Base-by-base conservation (phyloP, 2,329 filamentous ascomycete species). In the Claviceps maximensis region DNA sequence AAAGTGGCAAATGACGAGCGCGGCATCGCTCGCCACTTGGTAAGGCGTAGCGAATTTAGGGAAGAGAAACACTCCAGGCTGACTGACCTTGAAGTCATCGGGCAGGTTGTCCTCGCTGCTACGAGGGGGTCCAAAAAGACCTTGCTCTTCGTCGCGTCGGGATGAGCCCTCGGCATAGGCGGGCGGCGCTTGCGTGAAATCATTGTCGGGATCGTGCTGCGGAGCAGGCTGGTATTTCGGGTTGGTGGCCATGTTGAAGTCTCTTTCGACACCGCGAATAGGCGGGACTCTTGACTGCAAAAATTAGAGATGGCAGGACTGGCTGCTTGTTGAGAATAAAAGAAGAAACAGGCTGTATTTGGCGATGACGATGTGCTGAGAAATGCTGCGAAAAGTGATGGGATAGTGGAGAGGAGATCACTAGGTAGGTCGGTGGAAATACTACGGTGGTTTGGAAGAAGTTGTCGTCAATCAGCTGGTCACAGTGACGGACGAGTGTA, bases 31-130 rank as follows among this genome's bases (percentile, higher is more conserved):
- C 50, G 44, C 36, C n/a, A 33, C 13, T n/a, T 33, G 27, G 3
- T 19, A 8, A 21, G 10, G 27, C 15, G 17, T 9, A 19, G 13
- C 38, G 17, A 12, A 29, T 29, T 15, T 9, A 7, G 41, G 15
- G 46, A 49, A 45, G 47, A 15, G 23, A 12, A 33, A 33, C n/a
- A n/a, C n/a, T n/a, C n/a, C 9, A 42, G 27, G 8, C 23, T 4
- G 21, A 48, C 60, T 4, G 61, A 87, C 85, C 79, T 96, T 97
- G 82, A 97, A 97, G 71, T 97, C 91, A 73, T 97, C 91, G 1
- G 91, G 91, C 46, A 97, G 67, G 64, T 96, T 94, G 71, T 96
- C 91, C 65, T 90, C 82, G 69, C 90, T 90, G 66, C 77, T 79
- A 62, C 90, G 82, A 50, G 88, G 82, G 46, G 77, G 80, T 48